A percentile compares a stretch with the other conserved stretches of the same genome.
Evolutionary conservation across 1,139 yeast genomes (phyloP).

Genomic region (Protomyces lactucae-debilis): DNA sequence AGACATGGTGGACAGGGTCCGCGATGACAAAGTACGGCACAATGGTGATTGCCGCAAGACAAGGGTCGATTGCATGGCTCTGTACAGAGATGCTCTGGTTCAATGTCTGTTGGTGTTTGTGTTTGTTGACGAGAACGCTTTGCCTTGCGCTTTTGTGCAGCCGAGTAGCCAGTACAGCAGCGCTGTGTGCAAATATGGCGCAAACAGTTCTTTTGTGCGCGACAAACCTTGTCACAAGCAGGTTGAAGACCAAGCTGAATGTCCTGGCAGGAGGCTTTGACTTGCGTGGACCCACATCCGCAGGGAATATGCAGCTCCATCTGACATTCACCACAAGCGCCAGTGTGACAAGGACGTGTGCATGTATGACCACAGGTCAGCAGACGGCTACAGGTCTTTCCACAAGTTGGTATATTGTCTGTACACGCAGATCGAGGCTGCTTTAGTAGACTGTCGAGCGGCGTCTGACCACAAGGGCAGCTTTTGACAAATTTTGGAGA

Average conservation of each 20-base stretch:
- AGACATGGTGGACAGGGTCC: constrained; percentile 83
- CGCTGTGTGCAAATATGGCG: constrained; percentile 66
- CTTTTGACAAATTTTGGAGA: constrained; percentile 56
- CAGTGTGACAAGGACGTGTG: constrained; percentile 65
- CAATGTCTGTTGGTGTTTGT: constrained; percentile 49
- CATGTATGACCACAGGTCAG: constrained; percentile 73
- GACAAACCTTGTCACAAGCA: constrained; percentile 67
- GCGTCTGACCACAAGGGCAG: constrained; percentile 72
- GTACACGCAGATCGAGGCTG: constrained; percentile 54
- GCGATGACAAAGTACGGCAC: constrained; percentile 71
- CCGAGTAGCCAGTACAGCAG: constrained; percentile 67
- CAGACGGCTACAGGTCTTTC: constrained; percentile 54
- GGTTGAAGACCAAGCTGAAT: constrained; percentile 41
- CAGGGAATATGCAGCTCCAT: constrained; percentile 34
- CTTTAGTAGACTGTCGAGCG: constrained; percentile 42
- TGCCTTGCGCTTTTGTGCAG: constrained; percentile 54
- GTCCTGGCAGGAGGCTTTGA: constrained; percentile 29
- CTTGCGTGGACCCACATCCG: constrained; percentile 40
- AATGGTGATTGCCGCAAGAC: constrained; percentile 67
- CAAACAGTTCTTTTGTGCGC: constrained; percentile 70
- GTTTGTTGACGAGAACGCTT: constrained; percentile 32
- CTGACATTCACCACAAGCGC: constrained; percentile 65
- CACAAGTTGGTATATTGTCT: constrained; percentile 76
- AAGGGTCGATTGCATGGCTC: constrained; percentile 61
- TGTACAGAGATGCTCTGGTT: constrained; percentile 74